A percentile compares a stretch with the other conserved stretches of the same genome.
These are phyloP conservation scores for Periconia sp. DNA, from an alignment of 2,329 filamentous ascomycete genomes.

Conservation along the genomic window DNA sequence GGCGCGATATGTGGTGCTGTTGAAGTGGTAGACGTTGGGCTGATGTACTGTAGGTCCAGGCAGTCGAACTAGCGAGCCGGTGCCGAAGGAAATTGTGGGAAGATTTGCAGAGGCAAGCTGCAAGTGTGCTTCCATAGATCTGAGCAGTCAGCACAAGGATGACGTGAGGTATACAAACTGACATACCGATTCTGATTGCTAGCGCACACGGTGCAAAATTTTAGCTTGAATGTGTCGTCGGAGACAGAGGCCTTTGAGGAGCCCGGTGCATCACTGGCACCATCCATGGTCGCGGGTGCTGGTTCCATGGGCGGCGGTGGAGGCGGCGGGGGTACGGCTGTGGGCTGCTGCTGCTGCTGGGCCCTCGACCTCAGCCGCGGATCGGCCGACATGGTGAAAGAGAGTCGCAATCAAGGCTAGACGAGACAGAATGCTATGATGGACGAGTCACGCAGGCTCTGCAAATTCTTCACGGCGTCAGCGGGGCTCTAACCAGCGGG, in stretches of 20 bases:
- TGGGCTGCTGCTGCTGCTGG: conserved; percentile 35
- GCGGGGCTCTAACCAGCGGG: conserved; percentile 13
- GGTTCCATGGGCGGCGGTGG: conserved; percentile 54
- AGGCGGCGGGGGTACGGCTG: conserved; percentile 56
- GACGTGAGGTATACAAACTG: background rate
- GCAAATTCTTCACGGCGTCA: conserved; percentile 37
- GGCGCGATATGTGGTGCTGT: conserved; percentile 90
- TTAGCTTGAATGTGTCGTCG: conserved; percentile 77
- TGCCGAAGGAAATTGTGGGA: conserved; percentile 98
- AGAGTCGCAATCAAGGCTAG: conserved; percentile 1
- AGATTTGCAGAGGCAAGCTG: conserved; percentile 82
- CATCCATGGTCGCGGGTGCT: conserved; percentile 39
- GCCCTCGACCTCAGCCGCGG: conserved; percentile 58
- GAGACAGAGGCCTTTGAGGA: conserved; percentile 30
- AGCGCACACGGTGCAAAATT: conserved; percentile 98
- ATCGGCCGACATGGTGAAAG: conserved; percentile 47
- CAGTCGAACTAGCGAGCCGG: conserved; percentile 89
- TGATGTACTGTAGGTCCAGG: conserved; percentile 90
- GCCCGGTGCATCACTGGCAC: conserved; percentile 30
- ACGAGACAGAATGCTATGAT: background rate
- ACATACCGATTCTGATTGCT: conserved; percentile 93
- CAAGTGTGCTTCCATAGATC: conserved; percentile 99
- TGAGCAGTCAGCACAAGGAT: conserved; percentile 37
- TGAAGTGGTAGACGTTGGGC: conserved; percentile 98
- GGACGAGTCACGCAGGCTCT: conserved; percentile 12